Percentiles rank a stretch among this genome's conserved stretches.
phyloP scores from a whole-genome alignment of 345 rosid species.

The Brassica rapa region DNA sequence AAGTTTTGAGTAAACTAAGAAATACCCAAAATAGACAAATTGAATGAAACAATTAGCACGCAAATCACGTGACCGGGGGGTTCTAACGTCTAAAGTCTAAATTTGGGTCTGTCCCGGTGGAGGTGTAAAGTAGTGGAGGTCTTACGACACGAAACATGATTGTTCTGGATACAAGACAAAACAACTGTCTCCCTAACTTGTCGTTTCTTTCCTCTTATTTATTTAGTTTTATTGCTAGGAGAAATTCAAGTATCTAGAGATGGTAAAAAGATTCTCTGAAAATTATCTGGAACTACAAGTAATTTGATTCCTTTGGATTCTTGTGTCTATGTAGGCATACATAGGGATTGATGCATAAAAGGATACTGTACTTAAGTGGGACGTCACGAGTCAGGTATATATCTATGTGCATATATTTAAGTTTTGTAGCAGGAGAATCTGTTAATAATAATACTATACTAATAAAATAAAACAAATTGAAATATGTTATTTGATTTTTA shows the following conservation, averaged over 20 bases:
- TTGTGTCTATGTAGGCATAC: slow-evolving; percentile 2
- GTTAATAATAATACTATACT: not conserved
- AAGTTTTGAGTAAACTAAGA: not conserved
- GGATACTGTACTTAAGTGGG: slow-evolving; percentile 9
- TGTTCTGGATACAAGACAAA: slow-evolving; percentile 26
- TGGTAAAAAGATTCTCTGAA: slow-evolving; percentile 7
- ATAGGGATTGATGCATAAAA: slow-evolving; percentile 24
- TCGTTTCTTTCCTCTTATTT: slow-evolving; percentile 4
- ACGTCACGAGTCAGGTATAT: slow-evolving; percentile 18
- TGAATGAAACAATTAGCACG: slow-evolving; percentile 11
- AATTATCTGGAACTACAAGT: not conserved
- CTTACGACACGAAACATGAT: slow-evolving; percentile 36
- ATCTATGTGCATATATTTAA: not conserved
- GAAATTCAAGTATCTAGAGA: slow-evolving; percentile 14
- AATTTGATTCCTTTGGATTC: slow-evolving; percentile 32
- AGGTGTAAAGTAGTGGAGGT: slow-evolving; percentile 40
- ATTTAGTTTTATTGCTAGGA: not conserved
- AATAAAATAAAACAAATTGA: not conserved
- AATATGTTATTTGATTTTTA: slow-evolving; percentile 5
- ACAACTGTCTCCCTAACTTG: slow-evolving; percentile 23
- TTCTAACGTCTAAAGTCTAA: not conserved
- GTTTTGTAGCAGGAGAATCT: not conserved
- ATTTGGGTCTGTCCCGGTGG: slow-evolving; percentile 28
- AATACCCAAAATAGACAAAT: not conserved
- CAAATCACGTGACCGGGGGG: slow-evolving; percentile 21